Percentiles rank a stretch among this genome's conserved stretches.
Conservation (phyloP, 768 basidiomycete genomes). For the Pisolithus tinctorius region DNA sequence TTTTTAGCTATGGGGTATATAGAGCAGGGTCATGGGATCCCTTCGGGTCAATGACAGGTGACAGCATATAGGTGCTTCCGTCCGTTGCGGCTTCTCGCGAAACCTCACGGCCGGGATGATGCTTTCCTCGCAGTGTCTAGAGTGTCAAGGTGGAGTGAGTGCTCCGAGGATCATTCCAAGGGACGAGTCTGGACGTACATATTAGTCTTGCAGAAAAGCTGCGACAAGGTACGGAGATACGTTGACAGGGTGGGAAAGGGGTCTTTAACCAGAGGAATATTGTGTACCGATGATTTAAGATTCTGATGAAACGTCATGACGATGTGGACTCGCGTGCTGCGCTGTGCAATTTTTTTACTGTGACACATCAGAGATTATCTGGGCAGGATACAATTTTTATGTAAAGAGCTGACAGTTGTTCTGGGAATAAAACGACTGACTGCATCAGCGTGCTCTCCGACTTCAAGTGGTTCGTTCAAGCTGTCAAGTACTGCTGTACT, state of each 20-base stretch:
- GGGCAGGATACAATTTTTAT: background rate
- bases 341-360: background rate
- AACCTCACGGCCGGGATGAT: too few relatives aligned
- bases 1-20: slow-evolving; percentile 37
- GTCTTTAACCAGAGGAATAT: background rate
- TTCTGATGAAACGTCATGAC: slow-evolving; percentile 1
- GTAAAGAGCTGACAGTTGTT: background rate
- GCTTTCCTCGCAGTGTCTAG: too few relatives aligned
- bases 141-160: background rate
- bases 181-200: background rate
- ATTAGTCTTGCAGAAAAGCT: background rate
- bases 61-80: background rate
- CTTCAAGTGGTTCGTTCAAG: background rate
- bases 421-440: background rate
- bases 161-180: background rate
- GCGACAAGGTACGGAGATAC: background rate
- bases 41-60: background rate
- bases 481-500: too few relatives aligned
- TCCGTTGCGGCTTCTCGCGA: background rate
- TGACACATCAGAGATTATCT: background rate
- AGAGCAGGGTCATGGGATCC: background rate
- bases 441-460: background rate
- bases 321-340: background rate
- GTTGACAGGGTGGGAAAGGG: background rate
- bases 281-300: background rate